phyloP scores from a whole-genome alignment of 768 basidiomycete species.

The Russula olivacea region DNA sequence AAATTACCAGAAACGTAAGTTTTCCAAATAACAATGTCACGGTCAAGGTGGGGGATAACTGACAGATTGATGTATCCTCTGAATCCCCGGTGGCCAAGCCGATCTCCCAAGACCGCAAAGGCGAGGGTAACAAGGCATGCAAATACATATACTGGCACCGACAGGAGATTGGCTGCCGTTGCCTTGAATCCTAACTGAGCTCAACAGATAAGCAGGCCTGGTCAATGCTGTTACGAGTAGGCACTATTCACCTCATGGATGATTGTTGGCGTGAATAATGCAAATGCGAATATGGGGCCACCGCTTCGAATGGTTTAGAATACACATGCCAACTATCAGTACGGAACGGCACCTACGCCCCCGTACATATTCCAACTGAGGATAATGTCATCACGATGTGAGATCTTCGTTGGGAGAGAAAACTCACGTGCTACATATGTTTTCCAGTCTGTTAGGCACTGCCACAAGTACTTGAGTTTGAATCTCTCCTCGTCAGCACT shows the following conservation, averaged over 20 bases:
- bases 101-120: not conserved
- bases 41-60: not conserved
- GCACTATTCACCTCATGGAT: not conserved
- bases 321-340: not conserved
- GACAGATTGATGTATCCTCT: not conserved
- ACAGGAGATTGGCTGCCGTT: not conserved
- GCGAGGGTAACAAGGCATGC: not conserved
- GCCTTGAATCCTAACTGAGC: not conserved
- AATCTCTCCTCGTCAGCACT: not conserved
- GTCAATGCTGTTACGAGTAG: too few species aligned
- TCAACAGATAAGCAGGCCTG: not conserved
- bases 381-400: not conserved
- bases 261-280: slow-evolving; percentile 3
- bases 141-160: not conserved
- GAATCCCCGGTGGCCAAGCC: not conserved
- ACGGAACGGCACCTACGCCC: not conserved
- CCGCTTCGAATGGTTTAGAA: not conserved
- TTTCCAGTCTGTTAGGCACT: slow-evolving; percentile 3
- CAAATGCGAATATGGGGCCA: not conserved
- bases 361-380: not conserved
- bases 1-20: not conserved
- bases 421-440: not conserved
- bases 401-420: not conserved
- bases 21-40: not conserved
- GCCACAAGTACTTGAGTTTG: not conserved